A percentile compares a stretch with the other conserved stretches of the same genome.
Conservation (phyloP, 2,329 filamentous ascomycete species). For the Pseudogymnoascus sp. region DNA sequence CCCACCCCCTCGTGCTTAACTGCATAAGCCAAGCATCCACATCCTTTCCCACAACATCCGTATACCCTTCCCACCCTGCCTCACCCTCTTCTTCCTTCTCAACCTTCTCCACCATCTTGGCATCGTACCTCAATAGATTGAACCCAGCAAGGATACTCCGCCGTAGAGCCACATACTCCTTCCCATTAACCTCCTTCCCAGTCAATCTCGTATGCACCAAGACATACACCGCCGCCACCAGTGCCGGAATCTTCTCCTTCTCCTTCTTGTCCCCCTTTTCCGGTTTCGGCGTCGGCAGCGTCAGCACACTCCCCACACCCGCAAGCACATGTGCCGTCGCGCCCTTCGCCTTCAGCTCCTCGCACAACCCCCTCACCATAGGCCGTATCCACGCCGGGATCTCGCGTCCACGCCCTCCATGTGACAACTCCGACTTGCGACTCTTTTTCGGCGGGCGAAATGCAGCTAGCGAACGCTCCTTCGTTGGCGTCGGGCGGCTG, state of each 20-base stretch:
- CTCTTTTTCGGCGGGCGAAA: slow-evolving; percentile 26
- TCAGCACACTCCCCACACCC: slow-evolving; percentile 52
- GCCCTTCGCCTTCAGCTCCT: slow-evolving; percentile 50
- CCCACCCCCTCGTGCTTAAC: slow-evolving; percentile 42
- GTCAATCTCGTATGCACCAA: slow-evolving; percentile 48
- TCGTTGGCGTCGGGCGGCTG: slow-evolving; percentile 37
- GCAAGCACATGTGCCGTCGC: slow-evolving; percentile 68
- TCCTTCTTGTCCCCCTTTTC: slow-evolving; percentile 27
- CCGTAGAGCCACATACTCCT: slow-evolving; percentile 40
- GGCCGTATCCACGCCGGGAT: slow-evolving; percentile 63
- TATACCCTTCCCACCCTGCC: slow-evolving; percentile 49
- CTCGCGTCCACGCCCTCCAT: slow-evolving; percentile 18
- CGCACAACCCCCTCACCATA: slow-evolving; percentile 59
- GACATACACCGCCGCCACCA: slow-evolving; percentile 55
- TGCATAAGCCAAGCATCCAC: slow-evolving; percentile 56
- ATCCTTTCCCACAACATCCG: slow-evolving; percentile 41
- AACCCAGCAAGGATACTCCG: slow-evolving; percentile 43
- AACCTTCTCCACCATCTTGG: slow-evolving; percentile 37
- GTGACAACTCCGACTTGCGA: slow-evolving; percentile 14
- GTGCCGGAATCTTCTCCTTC: slow-evolving; percentile 42
- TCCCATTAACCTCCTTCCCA: slow-evolving; percentile 28
- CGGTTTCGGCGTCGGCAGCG: slow-evolving; percentile 22
- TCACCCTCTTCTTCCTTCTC: slow-evolving; percentile 37
- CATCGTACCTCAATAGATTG: slow-evolving; percentile 30
- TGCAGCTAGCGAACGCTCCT: slow-evolving; percentile 37